Base-by-base conservation (phyloP, 176 grass and related monocot species). In the Stipa capillata region DNA sequence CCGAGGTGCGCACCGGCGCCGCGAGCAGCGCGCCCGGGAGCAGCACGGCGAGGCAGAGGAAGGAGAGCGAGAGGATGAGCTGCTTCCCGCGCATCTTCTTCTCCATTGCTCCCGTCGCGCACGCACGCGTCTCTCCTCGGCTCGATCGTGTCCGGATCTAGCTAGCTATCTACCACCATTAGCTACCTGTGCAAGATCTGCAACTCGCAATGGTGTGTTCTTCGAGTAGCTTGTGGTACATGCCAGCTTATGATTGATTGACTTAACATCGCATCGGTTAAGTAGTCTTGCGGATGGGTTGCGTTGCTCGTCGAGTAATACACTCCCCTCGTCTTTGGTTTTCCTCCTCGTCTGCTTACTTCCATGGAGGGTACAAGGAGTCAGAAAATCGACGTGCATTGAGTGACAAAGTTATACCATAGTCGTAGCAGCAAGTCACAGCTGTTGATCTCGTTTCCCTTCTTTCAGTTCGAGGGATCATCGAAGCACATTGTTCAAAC, bases 191-290 rank as follows among this genome's bases (percentile, higher is more conserved):
- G 44, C n/a, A 18, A 4, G 40, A 1, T 11, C 23, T 23, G 71
- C 72, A n/a, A 61, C 16, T 51, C 45, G 32, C 10, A 47, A 75
- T 32, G 36, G 16, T 36, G 63, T 59, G 14, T 8, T 1, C 74
- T 8, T 36, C 24, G 81, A 75, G 68, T 89, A 32, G 76, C 82
- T 89, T 85, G 62, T n/a, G 60, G 76, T 60, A 44, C 76, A 84
- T 84, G 81, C 34, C 69, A 75, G 45, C 8, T n/a, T 48, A 31
- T 44, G 59, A 77, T 49, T 61, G 65, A 5, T 64, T 15, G 53
- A 15, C n/a, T n/a, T n/a, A n/a, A n/a, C 45, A 32, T 73, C 57
- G 57, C 47, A 50, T 5, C 28, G n/a, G 55, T n/a, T 59, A 27
- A 23, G 44, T 20, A 14, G 50, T n/a, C 48, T 74, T 53, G 80